Base-by-base conservation (phyloP, 768 basidiomycete species). In the Boletus rex-veris region DNA sequence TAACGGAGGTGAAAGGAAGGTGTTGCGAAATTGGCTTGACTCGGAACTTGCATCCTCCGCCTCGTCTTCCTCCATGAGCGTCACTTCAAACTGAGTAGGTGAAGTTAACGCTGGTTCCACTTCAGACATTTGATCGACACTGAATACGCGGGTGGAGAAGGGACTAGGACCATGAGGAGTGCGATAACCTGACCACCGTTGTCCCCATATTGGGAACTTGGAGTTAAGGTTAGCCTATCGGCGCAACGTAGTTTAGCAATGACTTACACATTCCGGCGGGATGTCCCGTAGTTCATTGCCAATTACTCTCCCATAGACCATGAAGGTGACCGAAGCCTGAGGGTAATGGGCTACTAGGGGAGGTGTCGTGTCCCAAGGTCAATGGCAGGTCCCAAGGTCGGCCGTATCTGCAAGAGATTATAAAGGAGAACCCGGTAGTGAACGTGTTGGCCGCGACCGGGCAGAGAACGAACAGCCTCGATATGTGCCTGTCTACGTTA, bases 171-270 rank as follows among this genome's bases (percentile, higher is more conserved):
- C 63, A 35, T 47, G 57, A 45, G 68, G 61, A 50, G 38, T 39
- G 57, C 55, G 60, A 50, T 63, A 55, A 15, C 57, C 49, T 30
- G 61, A 50, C 68, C 68, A 69, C 31, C 68, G 63, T 49, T 68
- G 65, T 53, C 70, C 70, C 70, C 70, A 71, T 52, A 69, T 53
- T 15, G 67, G 63, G 31, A 71, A 55, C 68, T 69, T 61, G 47
- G 26, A 44, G 37, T 33, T 15, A 33, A 35, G 33, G 50, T 64
- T 40, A 67, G 54, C 43, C 41, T 42, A 37, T 26, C 28, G 28
- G 44, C 12, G 19, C 18, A 52, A 35, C 30, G 16, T 16, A 10
- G 18, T 31, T 48, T 18, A 50, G 45, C 37, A 43, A 49, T 7
- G 44, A 59, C 70, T 65, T 44, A 66, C 69, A 50, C 52, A 61